phyloP scores from a whole-genome alignment of 257 asterid genomes.

The Nicotiana noctiflora region DNA sequence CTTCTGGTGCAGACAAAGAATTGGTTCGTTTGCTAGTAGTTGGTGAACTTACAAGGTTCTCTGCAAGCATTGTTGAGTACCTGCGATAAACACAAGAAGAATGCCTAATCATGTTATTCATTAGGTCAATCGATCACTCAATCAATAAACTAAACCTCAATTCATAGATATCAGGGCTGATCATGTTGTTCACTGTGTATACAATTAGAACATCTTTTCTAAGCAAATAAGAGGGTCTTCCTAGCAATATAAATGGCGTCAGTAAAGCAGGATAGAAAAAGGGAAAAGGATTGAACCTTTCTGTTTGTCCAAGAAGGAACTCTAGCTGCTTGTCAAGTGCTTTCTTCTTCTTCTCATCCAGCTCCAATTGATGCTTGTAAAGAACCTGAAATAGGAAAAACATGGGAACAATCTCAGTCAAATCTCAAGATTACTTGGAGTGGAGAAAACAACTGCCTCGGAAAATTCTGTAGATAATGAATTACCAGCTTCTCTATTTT shows the following conservation, averaged over 20 bases:
- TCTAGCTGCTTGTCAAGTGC: conserved; percentile 93
- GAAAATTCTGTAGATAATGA: conserved; percentile 14
- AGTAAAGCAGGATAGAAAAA: background rate
- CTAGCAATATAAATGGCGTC: background rate
- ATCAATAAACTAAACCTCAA: background rate
- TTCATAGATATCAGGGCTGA: background rate
- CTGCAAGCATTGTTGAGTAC: conserved; percentile 98
- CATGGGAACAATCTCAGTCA: conserved; percentile 11
- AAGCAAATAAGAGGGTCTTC: background rate
- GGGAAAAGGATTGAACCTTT: conserved; percentile 41
- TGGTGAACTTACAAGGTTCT: conserved; percentile 73
- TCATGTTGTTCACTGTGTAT: background rate
- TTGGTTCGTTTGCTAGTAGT: conserved; percentile 36
- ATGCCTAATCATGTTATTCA: conserved; percentile 7
- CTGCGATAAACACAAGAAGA: conserved; percentile 29
- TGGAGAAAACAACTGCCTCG: background rate
- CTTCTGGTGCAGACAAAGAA: conserved; percentile 30
- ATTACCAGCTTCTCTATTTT: conserved; percentile 96
- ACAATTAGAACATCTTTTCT: background rate
- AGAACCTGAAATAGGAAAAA: conserved; percentile 53
- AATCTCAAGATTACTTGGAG: background rate
- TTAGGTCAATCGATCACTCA: background rate
- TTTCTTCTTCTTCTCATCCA: conserved; percentile 90
- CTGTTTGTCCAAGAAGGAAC: conserved; percentile 98
- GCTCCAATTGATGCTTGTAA: conserved; percentile 88